Evolutionary conservation across 2,329 filamentous ascomycete genomes (phyloP).

Genomic region (Calonectria honghensis): DNA sequence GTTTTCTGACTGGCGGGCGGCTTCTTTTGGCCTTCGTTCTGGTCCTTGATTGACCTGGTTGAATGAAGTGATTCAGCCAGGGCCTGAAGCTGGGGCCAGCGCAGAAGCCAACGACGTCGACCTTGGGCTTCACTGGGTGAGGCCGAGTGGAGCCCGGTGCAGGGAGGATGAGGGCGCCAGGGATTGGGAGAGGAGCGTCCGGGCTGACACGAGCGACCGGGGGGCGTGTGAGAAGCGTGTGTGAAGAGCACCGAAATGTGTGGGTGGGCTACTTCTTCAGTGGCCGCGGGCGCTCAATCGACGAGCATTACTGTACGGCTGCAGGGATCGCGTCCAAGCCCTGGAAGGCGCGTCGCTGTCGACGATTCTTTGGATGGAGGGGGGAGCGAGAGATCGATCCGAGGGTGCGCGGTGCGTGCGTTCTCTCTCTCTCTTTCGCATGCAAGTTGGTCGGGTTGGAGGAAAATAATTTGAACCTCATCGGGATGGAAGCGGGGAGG

Average conservation of each 20-base stretch:
- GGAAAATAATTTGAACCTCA: constrained; percentile 11
- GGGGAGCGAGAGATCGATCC: constrained; percentile 8
- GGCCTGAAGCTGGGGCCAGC: constrained; percentile 44
- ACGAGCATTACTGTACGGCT: constrained; percentile 20
- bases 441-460: constrained; percentile 14
- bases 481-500: constrained; percentile 21
- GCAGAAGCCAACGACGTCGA: constrained; percentile 46
- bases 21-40: constrained; percentile 1
- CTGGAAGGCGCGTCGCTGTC: not conserved
- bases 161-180: constrained; percentile 54
- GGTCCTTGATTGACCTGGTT: constrained; percentile 40
- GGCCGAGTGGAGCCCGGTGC: constrained; percentile 51
- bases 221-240: constrained; percentile 33
- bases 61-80: constrained; percentile 53
- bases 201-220: constrained; percentile 57
- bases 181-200: constrained; percentile 58
- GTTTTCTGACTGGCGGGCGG: constrained; percentile 11
- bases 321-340: constrained; percentile 27
- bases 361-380: not conserved
- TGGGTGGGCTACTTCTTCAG: constrained; percentile 30
- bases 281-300: constrained; percentile 17
- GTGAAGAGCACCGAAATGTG: constrained; percentile 17
- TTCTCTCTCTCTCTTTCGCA: not conserved
- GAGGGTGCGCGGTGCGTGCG: constrained; percentile 6
- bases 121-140: constrained; percentile 45